Evolutionary conservation across 2,329 filamentous ascomycete species (phyloP), one percentile per base, ranked within the genome.

Genomic region (Stachybotrys echinatus): DNA sequence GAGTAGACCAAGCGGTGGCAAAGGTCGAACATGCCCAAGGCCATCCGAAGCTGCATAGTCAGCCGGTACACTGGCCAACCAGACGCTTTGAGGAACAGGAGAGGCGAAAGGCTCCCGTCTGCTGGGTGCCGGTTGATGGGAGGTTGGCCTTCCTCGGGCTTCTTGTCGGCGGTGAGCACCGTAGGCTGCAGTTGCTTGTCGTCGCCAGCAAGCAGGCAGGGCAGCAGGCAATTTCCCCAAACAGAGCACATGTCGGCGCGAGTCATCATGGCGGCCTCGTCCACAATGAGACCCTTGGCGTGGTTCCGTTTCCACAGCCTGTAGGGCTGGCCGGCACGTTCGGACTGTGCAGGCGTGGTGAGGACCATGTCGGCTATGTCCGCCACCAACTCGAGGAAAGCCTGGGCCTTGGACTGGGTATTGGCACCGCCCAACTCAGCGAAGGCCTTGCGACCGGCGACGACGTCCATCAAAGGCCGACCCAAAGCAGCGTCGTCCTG

Each of bases 251-350:
- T 49, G 12, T 64, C 60, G 3, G 50, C 50, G 1, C 56, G 56
- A 42, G 53, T 54, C 20, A 60, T 51, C 47, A 54, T 61, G 12
- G 42, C 58, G 3, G 58, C 60, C 27, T 61, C 56, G 21, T 63
- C 58, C 1, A 61, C 37, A 6, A 50, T 52, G 19, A 63, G 48
- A 8, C 47, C 58, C 12, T 47, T 42, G 43, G 58, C 54, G 1
- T 4, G n/a, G 5, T 31, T n/a, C n/a, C 31, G 23, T 42, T 55
- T 53, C 48, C 51, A 52, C 5, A 52, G 14, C 8, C 31, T 10
- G 31, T 37, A 37, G 17, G 31, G 31, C 10, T 37, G 10, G 17
- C 31, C 31, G 31, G 10, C 17, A 37, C 8, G 31, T 17, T 37
- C 31, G 8, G 31, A 37, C 17, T 37, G 31, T 17, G 31, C 31